Conservation (phyloP, 1,284 basidiomycete genomes). For the Puccinia coronata region DNA sequence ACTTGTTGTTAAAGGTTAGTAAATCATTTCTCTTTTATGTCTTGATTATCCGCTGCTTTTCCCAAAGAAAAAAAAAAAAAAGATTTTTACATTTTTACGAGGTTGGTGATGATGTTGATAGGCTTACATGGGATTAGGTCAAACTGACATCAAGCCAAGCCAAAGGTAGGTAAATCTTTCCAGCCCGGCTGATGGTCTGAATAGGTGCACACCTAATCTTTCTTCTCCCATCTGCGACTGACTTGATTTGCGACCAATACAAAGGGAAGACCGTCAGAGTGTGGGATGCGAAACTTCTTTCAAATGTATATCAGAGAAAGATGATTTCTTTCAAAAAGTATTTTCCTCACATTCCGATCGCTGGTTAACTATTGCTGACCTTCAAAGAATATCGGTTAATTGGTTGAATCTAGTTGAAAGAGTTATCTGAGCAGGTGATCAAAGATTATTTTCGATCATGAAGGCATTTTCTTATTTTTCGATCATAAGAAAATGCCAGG, state of each 20-base stretch:
- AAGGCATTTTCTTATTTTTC: not conserved
- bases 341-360: not conserved
- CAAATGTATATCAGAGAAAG: not conserved
- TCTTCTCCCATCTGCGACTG: not conserved
- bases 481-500: not conserved
- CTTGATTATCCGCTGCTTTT: too few relatives aligned
- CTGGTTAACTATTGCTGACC: not conserved
- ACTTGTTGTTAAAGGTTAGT: constrained; percentile 7
- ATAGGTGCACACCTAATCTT: not conserved
- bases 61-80: too few relatives aligned
- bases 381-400: not conserved
- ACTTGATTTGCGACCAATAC: not conserved
- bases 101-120: not conserved
- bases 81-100: not conserved
- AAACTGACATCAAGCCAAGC: constrained; percentile 28
- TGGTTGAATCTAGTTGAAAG: constrained; percentile 15
- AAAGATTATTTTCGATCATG: too few relatives aligned
- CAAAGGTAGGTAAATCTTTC: constrained; percentile 20
- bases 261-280: constrained; percentile 29
- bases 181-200: too few relatives aligned
- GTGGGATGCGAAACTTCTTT: constrained; percentile 29
- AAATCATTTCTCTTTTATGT: not conserved
- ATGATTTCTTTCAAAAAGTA: constrained; percentile 31
- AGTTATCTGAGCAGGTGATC: constrained; percentile 14
- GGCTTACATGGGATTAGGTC: constrained; percentile 37